These are phyloP conservation scores for Kodamaea arcana DNA, from an alignment of 1,139 yeast genomes.

Conservation along the genomic window DNA sequence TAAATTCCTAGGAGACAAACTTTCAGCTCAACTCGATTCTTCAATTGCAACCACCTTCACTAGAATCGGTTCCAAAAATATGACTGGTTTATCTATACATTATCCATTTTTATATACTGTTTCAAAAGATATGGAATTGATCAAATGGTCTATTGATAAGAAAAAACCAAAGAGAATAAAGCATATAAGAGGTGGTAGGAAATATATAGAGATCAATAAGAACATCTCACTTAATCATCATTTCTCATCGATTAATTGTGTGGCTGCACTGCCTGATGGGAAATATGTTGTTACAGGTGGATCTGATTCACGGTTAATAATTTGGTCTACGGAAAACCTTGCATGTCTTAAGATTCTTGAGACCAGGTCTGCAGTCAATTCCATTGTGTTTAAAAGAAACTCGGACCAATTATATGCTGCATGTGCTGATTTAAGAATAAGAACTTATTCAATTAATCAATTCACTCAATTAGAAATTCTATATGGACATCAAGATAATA, in stretches of 20 bases:
- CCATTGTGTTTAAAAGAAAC: constrained; percentile 72
- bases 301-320: constrained; percentile 67
- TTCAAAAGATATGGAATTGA: constrained; percentile 75
- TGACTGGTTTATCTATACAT: constrained; percentile 50
- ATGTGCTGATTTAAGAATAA: constrained; percentile 85
- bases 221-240: constrained; percentile 58
- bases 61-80: constrained; percentile 56
- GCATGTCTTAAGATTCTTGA: constrained; percentile 73
- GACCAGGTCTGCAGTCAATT: constrained; percentile 68
- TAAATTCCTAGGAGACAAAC: constrained; percentile 54
- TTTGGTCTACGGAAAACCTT: constrained; percentile 82
- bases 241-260: constrained; percentile 66
- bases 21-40: constrained; percentile 43
- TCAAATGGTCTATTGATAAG: constrained; percentile 59
- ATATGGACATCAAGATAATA: constrained; percentile 93
- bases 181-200: constrained; percentile 61
- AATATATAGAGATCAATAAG: constrained; percentile 31
- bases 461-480: constrained; percentile 84
- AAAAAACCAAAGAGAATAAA: constrained; percentile 58
- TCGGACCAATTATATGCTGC: constrained; percentile 88
- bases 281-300: constrained; percentile 89
- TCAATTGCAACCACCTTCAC: constrained; percentile 30
- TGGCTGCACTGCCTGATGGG: constrained; percentile 87
- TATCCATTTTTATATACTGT: constrained; percentile 72
- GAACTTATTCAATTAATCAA: constrained; percentile 83